A percentile compares a stretch with the other conserved stretches of the same genome.
Evolutionary conservation across 805 yeast species (phyloP).

Genomic region (Starmerella bombi): DNA sequence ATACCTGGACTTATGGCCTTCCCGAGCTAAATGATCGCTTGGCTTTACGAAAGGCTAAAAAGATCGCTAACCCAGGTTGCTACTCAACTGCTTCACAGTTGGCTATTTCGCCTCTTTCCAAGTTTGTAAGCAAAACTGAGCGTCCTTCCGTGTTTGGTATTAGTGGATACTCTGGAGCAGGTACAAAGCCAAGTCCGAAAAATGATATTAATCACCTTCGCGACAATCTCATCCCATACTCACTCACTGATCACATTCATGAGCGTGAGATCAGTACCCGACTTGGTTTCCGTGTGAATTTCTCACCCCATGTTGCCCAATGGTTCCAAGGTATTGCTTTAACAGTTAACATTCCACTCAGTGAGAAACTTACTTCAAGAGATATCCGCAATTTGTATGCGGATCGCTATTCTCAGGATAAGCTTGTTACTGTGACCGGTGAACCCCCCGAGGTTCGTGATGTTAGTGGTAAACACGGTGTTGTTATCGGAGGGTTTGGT

Average conservation of each 20-base stretch:
- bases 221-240: constrained; percentile 85
- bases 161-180: constrained; percentile 98
- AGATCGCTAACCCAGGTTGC: constrained; percentile 95
- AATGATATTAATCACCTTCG: constrained; percentile 64
- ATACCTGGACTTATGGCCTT: constrained; percentile 86
- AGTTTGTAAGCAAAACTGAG: constrained; percentile 43
- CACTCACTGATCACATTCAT: constrained; percentile 92
- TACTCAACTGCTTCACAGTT: constrained; percentile 98
- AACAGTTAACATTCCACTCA: constrained; percentile 78
- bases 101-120: constrained; percentile 66
- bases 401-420: constrained; percentile 78
- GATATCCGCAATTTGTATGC: constrained; percentile 76
- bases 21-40: constrained; percentile 71
- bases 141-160: constrained; percentile 85
- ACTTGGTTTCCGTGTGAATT: constrained; percentile 67
- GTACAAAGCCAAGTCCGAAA: constrained; percentile 95
- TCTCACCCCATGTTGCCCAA: constrained; percentile 94
- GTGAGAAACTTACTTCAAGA: constrained; percentile 52
- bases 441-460: constrained; percentile 90
- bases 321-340: constrained; percentile 98
- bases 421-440: constrained; percentile 69
- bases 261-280: constrained; percentile 83
- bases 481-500: constrained; percentile 89
- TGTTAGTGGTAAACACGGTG: constrained; percentile 88
- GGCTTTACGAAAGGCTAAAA: constrained; percentile 53